Conservation (phyloP, 345 rosid species). For the Crucihimalaya himalaica region DNA sequence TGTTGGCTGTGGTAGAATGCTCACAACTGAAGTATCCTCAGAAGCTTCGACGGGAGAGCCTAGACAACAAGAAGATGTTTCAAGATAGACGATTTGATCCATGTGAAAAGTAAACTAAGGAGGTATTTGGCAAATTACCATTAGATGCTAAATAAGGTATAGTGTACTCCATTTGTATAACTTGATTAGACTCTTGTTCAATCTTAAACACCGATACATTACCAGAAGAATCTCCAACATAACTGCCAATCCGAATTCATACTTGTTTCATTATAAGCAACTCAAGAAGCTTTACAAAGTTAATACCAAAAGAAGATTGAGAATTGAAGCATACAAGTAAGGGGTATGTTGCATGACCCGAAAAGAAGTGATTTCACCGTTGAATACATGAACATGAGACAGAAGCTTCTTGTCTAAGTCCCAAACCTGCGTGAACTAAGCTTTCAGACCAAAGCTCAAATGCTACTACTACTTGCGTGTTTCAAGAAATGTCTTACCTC, state of each 20-base stretch:
- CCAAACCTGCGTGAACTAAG: constrained; percentile 63
- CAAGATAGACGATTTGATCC: background rate
- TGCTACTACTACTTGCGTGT: background rate
- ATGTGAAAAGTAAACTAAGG: background rate
- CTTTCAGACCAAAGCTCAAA: constrained; percentile 19
- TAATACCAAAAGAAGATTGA: background rate
- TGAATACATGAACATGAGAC: constrained; percentile 53
- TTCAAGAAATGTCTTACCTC: constrained; percentile 56
- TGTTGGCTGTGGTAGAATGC: constrained; percentile 67
- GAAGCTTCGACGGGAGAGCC: constrained; percentile 61
- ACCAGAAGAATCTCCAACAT: constrained; percentile 78
- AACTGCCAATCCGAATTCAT: constrained; percentile 49
- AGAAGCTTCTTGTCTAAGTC: constrained; percentile 67
- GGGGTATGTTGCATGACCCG: constrained; percentile 59
- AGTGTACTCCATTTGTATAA: constrained; percentile 60
- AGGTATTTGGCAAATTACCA: constrained; percentile 45
- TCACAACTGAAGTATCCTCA: constrained; percentile 55
- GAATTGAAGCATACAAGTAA: constrained; percentile 57
- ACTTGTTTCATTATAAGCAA: constrained; percentile 16
- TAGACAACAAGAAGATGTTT: constrained; percentile 28
- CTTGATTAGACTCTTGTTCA: constrained; percentile 48
- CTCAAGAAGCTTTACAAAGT: constrained; percentile 2
- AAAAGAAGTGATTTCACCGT: constrained; percentile 66
- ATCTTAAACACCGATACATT: constrained; percentile 68
- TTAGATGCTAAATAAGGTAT: constrained; percentile 75